Evolutionary conservation across 2,329 filamentous ascomycete species (phyloP), one percentile per base, ranked within the genome.

Genomic region (Rhexocercosporidium sp.): DNA sequence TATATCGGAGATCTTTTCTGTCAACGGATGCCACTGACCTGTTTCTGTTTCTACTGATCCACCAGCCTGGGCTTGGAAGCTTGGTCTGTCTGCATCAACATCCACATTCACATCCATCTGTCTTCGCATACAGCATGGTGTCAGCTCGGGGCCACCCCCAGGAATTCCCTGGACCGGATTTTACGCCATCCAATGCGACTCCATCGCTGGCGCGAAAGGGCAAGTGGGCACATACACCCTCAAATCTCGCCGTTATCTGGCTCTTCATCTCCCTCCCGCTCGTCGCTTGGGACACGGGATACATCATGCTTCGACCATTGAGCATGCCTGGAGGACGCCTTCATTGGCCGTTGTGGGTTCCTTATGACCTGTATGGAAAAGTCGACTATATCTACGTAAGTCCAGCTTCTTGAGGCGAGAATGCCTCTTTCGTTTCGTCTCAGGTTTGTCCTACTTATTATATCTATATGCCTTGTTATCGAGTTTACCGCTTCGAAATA

Each of bases 241-340:
- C 86, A 14, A 84, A 84, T 61, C 75, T 88, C 14, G 82, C 87
- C 16, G 81, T 89, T 20, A 73, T 86, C 51, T 92, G 89, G 89
- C 83, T 92, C 14, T 73, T 82, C 18, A 71, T 90, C 67, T 89
- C 87, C n/a, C 78, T 90, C 1, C 89, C 88, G 0, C 79, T 91
- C 14, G 88, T 92, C n/a, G 74, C 86, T 7, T 92, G 88, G 90
- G 90, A 92, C 74, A 82, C 83, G 2, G 79, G 82, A 37, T 92
- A 91, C 77, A 84, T 91, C 14, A 77, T 92, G 59, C 79, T 90
- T 44, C 88, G 90, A 56, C 90, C 90, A 16, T 83, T 89, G 76
- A 88, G 83, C 62, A 91, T 92, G 88, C 86, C 87, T 0, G 89
- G 89, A 34, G 88, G 89, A 4, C 80, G 77, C 16, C 78, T 87